A percentile compares a stretch with the other conserved stretches of the same genome.
These are phyloP conservation scores for Saccharomyces hybrid DNA, from an alignment of 1,139 yeast species.

Conservation along the genomic window DNA sequence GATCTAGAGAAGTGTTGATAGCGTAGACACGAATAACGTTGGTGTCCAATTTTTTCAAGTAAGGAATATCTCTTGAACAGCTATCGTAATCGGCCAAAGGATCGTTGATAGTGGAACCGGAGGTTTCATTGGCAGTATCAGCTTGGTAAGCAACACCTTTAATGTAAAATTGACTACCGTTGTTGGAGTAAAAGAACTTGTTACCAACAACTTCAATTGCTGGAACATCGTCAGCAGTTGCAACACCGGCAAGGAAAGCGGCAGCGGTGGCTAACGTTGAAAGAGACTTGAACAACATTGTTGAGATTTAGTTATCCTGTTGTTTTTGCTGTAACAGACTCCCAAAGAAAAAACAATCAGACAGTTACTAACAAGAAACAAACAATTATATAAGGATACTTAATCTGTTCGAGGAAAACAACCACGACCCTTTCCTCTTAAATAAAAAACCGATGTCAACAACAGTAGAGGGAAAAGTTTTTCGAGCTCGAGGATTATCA, in stretches of 20 bases:
- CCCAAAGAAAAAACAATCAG: neutral
- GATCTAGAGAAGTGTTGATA: conserved; percentile 57
- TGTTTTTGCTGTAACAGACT: neutral
- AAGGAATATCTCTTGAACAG: conserved; percentile 75
- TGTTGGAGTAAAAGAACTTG: conserved; percentile 62
- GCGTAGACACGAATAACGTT: conserved; percentile 73
- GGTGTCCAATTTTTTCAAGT: conserved; percentile 49
- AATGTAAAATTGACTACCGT: conserved; percentile 69
- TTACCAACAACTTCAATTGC: conserved; percentile 52
- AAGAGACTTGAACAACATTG: conserved; percentile 45
- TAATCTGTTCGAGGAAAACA: neutral
- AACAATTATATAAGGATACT: neutral
- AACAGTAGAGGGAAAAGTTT: neutral
- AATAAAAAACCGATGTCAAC: neutral
- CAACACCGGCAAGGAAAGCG: conserved; percentile 29
- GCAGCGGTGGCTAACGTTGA: conserved; percentile 31
- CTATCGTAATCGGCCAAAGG: conserved; percentile 61
- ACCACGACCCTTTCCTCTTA: neutral
- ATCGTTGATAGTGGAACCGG: conserved; percentile 46
- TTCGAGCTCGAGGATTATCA: neutral
- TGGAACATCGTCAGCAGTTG: conserved; percentile 38
- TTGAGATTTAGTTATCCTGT: conserved; percentile 1
- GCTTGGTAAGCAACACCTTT: conserved; percentile 75
- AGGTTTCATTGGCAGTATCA: conserved; percentile 49
- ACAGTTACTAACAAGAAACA: neutral